These are phyloP conservation scores for Alternaria sp. DNA, from an alignment of 2,329 filamentous ascomycete genomes.

Conservation along the genomic window DNA sequence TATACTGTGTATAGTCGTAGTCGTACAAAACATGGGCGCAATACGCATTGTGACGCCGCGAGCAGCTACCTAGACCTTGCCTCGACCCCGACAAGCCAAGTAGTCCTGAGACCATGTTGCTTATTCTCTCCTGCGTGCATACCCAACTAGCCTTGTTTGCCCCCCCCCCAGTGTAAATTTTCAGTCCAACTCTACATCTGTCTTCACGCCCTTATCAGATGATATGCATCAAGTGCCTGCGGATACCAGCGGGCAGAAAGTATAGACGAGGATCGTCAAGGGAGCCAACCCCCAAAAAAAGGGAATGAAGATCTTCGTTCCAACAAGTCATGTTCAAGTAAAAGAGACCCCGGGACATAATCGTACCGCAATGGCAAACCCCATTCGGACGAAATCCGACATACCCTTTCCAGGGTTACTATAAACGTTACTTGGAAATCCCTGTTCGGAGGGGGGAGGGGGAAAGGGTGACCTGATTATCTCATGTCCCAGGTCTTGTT, in stretches of 20 bases:
- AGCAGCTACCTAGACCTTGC: not conserved
- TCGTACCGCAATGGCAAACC: conserved; percentile 1
- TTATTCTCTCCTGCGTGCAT: not conserved
- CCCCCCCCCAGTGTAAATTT: not conserved
- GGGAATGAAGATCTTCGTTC: conserved; percentile 6
- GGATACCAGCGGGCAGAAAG: not conserved
- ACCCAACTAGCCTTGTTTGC: not conserved
- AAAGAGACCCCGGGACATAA: not conserved
- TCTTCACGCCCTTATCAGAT: not conserved
- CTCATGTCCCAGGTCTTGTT: not conserved
- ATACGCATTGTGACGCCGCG: not conserved
- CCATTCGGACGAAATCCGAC: not conserved
- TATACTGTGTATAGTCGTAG: conserved; percentile 4
- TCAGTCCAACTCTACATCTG: no score
- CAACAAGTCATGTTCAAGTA: not conserved
- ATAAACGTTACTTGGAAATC: not conserved
- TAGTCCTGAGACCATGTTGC: not conserved
- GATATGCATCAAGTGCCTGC: not conserved
- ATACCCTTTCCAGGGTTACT: no score
- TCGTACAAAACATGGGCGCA: not conserved
- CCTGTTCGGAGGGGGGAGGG: not conserved
- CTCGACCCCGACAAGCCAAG: not conserved
- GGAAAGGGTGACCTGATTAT: not conserved
- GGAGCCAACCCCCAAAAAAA: not conserved
- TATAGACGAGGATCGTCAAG: conserved; percentile 1